Conservation (phyloP, 805 yeast species). For the Priceomyces fermenticarens region DNA sequence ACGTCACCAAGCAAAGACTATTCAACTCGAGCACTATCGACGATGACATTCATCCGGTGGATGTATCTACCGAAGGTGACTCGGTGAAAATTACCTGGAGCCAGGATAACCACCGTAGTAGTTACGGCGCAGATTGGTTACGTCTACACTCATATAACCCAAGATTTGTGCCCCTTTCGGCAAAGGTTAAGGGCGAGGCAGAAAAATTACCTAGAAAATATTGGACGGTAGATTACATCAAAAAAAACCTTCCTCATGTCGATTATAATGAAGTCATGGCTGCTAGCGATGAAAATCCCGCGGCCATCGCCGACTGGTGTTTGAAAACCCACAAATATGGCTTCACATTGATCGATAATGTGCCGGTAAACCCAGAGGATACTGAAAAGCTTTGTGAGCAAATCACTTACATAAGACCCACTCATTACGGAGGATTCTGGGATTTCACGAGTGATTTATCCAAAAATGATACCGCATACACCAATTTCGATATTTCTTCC, state of each 20-base stretch:
- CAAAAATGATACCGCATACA: conserved; percentile 69
- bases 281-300: conserved; percentile 26
- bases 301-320: conserved; percentile 55
- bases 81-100: conserved; percentile 34
- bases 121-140: conserved; percentile 42
- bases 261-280: conserved; percentile 47
- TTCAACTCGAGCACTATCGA: conserved; percentile 49
- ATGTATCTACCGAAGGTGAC: conserved; percentile 8
- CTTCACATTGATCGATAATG: conserved; percentile 58
- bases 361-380: conserved; percentile 57
- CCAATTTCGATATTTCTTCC: conserved; percentile 58
- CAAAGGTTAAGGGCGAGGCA: conserved; percentile 24
- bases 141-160: conserved; percentile 53
- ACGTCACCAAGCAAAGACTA: conserved; percentile 56
- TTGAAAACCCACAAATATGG: conserved; percentile 54
- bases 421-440: conserved; percentile 82
- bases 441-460: conserved; percentile 69
- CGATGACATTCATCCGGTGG: conserved; percentile 23
- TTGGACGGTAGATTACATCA: conserved; percentile 47
- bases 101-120: conserved; percentile 36
- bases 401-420: conserved; percentile 59
- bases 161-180: conserved; percentile 30
- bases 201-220: conserved; percentile 26
- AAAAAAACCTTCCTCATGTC: conserved; percentile 43
- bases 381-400: conserved; percentile 57